Evolutionary conservation across 139 green algal genomes (phyloP), one percentile per base, ranked within the genome.

Genomic region (Spirogloea muscicola): DNA sequence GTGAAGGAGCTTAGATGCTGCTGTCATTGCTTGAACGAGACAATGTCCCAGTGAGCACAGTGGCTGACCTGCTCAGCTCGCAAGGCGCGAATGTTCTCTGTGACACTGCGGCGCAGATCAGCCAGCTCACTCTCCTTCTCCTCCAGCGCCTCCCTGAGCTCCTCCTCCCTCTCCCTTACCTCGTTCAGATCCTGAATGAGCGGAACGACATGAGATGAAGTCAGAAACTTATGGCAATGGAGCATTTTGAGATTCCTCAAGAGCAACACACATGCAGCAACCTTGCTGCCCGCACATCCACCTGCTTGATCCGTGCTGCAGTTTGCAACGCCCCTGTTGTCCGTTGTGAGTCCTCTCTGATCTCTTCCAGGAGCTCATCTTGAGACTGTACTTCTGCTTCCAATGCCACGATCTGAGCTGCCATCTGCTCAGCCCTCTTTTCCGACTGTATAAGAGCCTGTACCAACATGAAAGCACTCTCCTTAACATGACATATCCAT

Each of bases 291-390:
- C 10, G 27, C 25, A 37, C 3, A 16, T 39, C 36, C 60, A 69
- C 60, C 60, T 55, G 60, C 18, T 69, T 69, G 37, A 69, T 51
- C 38, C 51, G 36, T 18, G 34, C 36, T 0, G 60, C 60, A 25
- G 38, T 69, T n/a, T 33, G 36, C 18, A 69, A 39, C 3, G 60
- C 38, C 9, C 51, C 60, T 13, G 60, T 39, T 7, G n/a, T 57
- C n/a, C 18, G 33, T 18, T 55, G 16, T 9, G 60, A 25, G 18
- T 57, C 60, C 1, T 37, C 60, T 18, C 27, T 49, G 34, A 69
- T 52, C n/a, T 69, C 60, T 18, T 13, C 18, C 31, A 69, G 60
- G 27, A 69, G 60, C 36, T 27, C 3, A 39, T 69, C 60, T 39
- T 51, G 60, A 37, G 36, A 13, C 60, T 27, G 2, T 25, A 69